Conservation (phyloP, 2,329 filamentous ascomycete species). For the Alternaria ethzedia region DNA sequence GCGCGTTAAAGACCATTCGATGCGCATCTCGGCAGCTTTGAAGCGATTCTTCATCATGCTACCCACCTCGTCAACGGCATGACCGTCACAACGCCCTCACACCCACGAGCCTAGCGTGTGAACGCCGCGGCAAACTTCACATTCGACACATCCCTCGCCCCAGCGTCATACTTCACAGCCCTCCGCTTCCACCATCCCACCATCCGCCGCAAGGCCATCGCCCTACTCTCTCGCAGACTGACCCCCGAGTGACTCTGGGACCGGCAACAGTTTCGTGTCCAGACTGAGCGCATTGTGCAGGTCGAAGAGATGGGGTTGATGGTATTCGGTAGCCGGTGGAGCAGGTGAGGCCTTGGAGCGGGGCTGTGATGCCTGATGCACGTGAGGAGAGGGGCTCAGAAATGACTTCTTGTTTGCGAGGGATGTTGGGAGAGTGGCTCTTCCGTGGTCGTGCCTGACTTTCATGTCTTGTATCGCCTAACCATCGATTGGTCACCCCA, state of each 20-base stretch:
- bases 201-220: neutral
- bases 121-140: neutral
- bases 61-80: fast-evolving
- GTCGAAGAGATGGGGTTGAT: neutral
- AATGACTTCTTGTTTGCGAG: too few relatives aligned
- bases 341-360: neutral
- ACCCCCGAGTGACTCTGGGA: neutral
- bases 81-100: neutral
- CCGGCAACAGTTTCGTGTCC: fast-evolving
- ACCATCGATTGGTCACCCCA: too few relatives aligned
- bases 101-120: fast-evolving
- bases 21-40: neutral
- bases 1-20: neutral
- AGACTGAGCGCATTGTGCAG: neutral
- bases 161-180: too few relatives aligned
- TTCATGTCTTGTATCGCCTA: too few relatives aligned
- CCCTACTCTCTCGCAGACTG: neutral
- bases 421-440: neutral
- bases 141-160: neutral
- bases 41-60: neutral
- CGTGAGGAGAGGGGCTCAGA: neutral
- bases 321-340: neutral
- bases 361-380: neutral
- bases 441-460: too few relatives aligned
- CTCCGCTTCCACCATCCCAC: neutral